Conservation (phyloP, 768 basidiomycete species). For the Pisolithus marmoratus region DNA sequence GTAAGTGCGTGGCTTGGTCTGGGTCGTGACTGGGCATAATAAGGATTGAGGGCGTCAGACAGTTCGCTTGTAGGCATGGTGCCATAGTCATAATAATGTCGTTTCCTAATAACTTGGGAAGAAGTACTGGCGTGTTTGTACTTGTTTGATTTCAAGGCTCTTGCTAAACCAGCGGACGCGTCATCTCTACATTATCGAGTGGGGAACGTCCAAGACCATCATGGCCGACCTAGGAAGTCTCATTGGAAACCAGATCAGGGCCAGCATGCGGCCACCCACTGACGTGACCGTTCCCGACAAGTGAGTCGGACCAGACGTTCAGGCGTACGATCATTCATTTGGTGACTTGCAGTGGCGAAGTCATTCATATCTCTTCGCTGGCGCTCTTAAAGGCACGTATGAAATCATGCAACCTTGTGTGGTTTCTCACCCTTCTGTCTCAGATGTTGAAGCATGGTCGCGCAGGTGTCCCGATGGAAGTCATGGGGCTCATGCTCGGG, state of each 20-base stretch:
- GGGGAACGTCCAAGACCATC: background rate
- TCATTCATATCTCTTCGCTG: slow-evolving; percentile 94
- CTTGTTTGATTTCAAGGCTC: slow-evolving; percentile 25
- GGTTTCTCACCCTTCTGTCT: slow-evolving; percentile 1
- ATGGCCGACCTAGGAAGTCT: slow-evolving; percentile 47
- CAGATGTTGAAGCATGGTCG: slow-evolving; percentile 99
- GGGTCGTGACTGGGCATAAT: slow-evolving; percentile 41
- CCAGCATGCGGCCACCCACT: slow-evolving; percentile 32
- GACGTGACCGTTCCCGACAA: slow-evolving; percentile 70
- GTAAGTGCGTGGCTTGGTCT: slow-evolving; percentile 16
- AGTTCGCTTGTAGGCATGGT: slow-evolving; percentile 68
- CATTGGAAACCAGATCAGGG: slow-evolving; percentile 47
- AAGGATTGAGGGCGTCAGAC: slow-evolving; percentile 73
- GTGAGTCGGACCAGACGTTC: slow-evolving; percentile 34
- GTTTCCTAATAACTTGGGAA: background rate
- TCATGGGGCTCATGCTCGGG: slow-evolving; percentile 97
- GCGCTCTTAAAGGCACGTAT: slow-evolving; percentile 88
- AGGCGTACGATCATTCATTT: slow-evolving; percentile 1
- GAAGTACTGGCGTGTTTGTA: slow-evolving; percentile 17
- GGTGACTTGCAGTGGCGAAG: slow-evolving; percentile 60
- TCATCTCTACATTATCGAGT: slow-evolving; percentile 24
- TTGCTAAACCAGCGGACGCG: slow-evolving; percentile 33
- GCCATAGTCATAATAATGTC: slow-evolving; percentile 3
- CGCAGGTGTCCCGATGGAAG: slow-evolving; percentile 98
- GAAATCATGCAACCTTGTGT: background rate